A percentile compares a stretch with the other conserved stretches of the same genome.
These are phyloP conservation scores for Neofusicoccum kwambonambiense DNA, from an alignment of 2,329 filamentous ascomycete genomes.

Conservation along the genomic window DNA sequence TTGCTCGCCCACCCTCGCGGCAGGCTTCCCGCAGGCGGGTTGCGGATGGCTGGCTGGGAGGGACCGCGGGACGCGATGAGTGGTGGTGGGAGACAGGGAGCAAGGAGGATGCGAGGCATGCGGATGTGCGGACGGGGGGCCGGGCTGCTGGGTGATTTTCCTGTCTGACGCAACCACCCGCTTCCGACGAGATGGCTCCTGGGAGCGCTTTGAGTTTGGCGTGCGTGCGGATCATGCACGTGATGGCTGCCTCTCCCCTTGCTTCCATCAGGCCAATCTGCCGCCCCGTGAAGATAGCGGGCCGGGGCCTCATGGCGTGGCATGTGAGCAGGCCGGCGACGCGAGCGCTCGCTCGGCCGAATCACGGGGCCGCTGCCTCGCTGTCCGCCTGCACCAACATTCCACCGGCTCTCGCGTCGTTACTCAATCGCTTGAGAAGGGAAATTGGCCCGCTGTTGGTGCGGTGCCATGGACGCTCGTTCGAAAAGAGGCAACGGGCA, in stretches of 20 bases:
- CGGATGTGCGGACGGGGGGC: constrained; percentile 13
- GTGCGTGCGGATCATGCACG: constrained; percentile 14
- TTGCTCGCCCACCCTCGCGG: neutral
- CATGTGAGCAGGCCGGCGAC: neutral
- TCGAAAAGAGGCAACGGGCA: constrained; percentile 7
- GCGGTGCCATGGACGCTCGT: constrained; percentile 7
- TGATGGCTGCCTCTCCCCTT: constrained; percentile 2
- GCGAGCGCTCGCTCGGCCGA: neutral
- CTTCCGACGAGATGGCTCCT: constrained; percentile 9
- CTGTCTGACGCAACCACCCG: constrained; percentile 16
- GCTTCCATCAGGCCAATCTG: neutral
- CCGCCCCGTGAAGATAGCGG: constrained; percentile 7
- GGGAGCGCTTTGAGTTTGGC: constrained; percentile 11
- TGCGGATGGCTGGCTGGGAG: constrained; percentile 4
- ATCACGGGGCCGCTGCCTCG: neutral
- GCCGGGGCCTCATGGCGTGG: neutral
- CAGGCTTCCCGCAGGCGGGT: constrained; percentile 4
- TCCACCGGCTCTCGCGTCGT: neutral
- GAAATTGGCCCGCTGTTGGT: neutral
- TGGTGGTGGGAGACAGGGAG: constrained; percentile 1
- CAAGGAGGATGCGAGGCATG: constrained; percentile 14
- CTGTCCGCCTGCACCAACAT: constrained; percentile 1
- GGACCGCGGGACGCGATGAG: neutral
- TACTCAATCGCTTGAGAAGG: constrained; percentile 11
- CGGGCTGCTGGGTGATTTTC: constrained; percentile 13